Evolutionary conservation across 2,329 filamentous ascomycete species (phyloP), one percentile per base, ranked within the genome.

Genomic region (Pyricularia sp.): DNA sequence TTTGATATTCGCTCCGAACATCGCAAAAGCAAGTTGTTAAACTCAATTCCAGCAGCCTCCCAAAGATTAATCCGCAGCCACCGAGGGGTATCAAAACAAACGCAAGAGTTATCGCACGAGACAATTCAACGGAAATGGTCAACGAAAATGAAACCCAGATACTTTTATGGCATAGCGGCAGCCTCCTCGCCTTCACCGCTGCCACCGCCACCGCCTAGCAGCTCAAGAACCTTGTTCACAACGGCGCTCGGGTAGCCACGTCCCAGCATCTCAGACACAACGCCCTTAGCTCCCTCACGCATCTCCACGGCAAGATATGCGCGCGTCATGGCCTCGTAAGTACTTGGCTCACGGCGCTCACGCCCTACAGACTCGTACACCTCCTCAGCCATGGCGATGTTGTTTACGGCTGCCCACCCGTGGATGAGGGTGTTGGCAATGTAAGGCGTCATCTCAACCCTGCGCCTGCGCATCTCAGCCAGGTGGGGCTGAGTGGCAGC

Each of bases 401-500:
- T 86, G 79, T 91, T 90, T 77, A 92, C 91, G 17, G 90, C 86
- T 26, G 94, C 92, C 94, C 95, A 99, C 72, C 95, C 95, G 76
- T 98, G 94, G 75, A 99, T 98, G 64, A 99, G 85, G 6, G 94
- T 97, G 82, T 99, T 99, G 76, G 95, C 95, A 76, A 99, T 98
- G 81, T 99, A 99, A 0, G 95, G 91, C 2, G 95, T 98, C 83
- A 98, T 88, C 74, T 93, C 90, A 12, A 99, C 89, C 55, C 88
- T 82, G 70, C 87, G 88, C 66, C 81, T 78, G 68, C 83, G 84
- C 95, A 99, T 98, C 73, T 92, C 85, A 26, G 81, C 80, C 23
- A 98, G 86, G 9, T 97, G 79, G 0, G 88, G 79, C 75, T 94
- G 89, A 0, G 93, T 94, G 70, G 91, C 90, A 31, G 84, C 82